Base-by-base conservation (phyloP, 2,329 filamentous ascomycete species). In the Cytospora schulzeri region DNA sequence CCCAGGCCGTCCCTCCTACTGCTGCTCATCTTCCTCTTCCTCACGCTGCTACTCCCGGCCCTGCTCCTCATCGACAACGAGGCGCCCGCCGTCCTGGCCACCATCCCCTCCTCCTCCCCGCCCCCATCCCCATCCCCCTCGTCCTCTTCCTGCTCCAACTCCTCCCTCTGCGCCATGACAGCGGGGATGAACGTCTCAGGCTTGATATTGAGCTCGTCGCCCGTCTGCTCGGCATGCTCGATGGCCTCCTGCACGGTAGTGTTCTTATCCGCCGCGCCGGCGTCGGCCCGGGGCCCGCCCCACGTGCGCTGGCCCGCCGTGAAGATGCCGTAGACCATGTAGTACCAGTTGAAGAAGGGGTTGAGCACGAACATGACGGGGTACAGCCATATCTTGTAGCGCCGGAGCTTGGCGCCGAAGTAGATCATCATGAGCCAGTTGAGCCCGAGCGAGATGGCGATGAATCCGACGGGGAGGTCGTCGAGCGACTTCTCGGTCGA, bases 401-500 rank as follows among this genome's bases (percentile, higher is more conserved):
- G 86, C 66, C 89, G 88, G 57, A 98, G 85, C 77, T 92, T 93
- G 62, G 89, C 85, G 28, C 92, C 94, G 75, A 98, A 97, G 80
- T 97, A 98, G 67, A 98, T 80, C 94, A 98, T 98, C 75, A 98
- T 86, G 57, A 92, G 75, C 90, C 94, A 98, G 75, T 98, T 98
- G 48, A 98, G 83, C 0, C 94, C 93, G 2, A 98, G 84, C 0
- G 93, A 97, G 33, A 98, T 89, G 33, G 87, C 93, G 71, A 98
- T 96, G 77, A 98, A 97, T 22, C 93, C 93, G 26, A 97, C 89
- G 0, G 95, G 95, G 9, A 98, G 82, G 72, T 95, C 89, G 28
- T 85, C 77, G 41, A 96, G 81, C 69, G 84, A 89, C 75, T 92
- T 92, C 0, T 90, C 91, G 0, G 93, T 97, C 7, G 91, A 95